Conservation (phyloP, 169 alveolate species). For the Plasmodium knowlesi region DNA sequence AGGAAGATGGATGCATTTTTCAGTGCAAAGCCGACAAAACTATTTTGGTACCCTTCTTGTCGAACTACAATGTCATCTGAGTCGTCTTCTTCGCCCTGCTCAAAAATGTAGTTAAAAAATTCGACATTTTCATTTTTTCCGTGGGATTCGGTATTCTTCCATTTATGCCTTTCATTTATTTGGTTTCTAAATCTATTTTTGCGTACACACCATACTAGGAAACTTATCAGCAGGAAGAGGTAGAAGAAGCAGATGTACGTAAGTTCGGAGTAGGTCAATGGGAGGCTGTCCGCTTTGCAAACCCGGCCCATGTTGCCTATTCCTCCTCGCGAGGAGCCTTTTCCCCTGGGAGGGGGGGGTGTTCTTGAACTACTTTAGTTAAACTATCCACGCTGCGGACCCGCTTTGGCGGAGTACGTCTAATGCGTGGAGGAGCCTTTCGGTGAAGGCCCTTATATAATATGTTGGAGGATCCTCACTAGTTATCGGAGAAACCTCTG, state of each 20-base stretch:
- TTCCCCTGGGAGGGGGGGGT: not conserved
- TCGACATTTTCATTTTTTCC: slow-evolving; percentile 20
- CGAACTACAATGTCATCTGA: slow-evolving; percentile 34
- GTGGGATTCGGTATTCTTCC: slow-evolving; percentile 1
- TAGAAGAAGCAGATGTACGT: slow-evolving; percentile 38
- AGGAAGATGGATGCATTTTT: slow-evolving; percentile 37
- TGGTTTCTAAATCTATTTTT: not conserved
- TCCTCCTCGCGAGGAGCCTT: not conserved
- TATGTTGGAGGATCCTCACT: not conserved
- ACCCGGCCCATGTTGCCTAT: slow-evolving; percentile 14
- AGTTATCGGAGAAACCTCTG: not conserved
- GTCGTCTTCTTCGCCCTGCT: not conserved
- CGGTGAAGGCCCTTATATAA: not conserved
- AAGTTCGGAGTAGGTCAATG: slow-evolving; percentile 28
- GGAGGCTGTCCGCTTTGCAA: slow-evolving; percentile 37
- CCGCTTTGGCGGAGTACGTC: not conserved
- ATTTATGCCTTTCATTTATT: slow-evolving; percentile 34
- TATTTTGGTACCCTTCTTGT: slow-evolving; percentile 67
- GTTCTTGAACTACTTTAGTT: not conserved
- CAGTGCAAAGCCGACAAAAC: slow-evolving; percentile 13
- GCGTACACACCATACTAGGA: slow-evolving; percentile 32
- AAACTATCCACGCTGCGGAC: not conserved
- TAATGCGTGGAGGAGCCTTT: not conserved
- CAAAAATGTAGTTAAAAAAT: slow-evolving; percentile 65
- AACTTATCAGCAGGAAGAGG: slow-evolving; percentile 13